phyloP scores from a whole-genome alignment of 805 yeast genomes.

The Metschnikowia colocasiae region DNA sequence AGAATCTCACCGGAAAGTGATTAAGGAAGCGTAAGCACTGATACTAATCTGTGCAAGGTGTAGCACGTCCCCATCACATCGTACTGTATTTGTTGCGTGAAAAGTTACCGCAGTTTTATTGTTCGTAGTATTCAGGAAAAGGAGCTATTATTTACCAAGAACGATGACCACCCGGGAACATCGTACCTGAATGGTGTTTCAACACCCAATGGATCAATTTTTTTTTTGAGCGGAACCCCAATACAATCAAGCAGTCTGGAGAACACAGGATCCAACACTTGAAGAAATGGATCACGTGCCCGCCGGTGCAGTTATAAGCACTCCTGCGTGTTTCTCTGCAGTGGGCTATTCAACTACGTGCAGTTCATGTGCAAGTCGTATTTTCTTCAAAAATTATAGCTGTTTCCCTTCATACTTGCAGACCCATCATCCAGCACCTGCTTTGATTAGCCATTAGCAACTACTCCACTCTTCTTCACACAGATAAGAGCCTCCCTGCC shows the following conservation, averaged over 20 bases:
- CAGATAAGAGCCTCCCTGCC: not conserved
- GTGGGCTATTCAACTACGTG: not conserved
- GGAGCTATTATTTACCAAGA: not conserved
- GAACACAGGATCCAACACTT: not conserved
- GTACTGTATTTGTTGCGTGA: not conserved
- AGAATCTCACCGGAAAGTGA: not conserved
- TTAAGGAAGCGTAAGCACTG: not conserved
- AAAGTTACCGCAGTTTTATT: not conserved
- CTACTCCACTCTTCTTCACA: not conserved
- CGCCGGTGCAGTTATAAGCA: constrained; percentile 1
- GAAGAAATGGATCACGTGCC: not conserved
- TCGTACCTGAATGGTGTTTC: not conserved
- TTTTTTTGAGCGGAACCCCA: not conserved
- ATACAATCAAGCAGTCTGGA: not conserved
- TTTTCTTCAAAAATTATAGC: not conserved
- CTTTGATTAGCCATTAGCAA: not conserved
- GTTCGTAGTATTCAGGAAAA: not conserved
- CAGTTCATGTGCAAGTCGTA: constrained; percentile 5
- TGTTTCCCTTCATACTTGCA: not conserved
- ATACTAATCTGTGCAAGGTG: not conserved
- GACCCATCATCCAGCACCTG: not conserved
- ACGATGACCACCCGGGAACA: not conserved
- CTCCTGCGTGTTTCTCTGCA: constrained; percentile 5
- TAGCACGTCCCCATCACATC: not conserved
- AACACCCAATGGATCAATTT: not conserved